Evolutionary conservation across 2,329 filamentous ascomycete genomes (phyloP), one percentile per base, ranked within the genome.

Genomic region (Sphaerulina musiva): DNA sequence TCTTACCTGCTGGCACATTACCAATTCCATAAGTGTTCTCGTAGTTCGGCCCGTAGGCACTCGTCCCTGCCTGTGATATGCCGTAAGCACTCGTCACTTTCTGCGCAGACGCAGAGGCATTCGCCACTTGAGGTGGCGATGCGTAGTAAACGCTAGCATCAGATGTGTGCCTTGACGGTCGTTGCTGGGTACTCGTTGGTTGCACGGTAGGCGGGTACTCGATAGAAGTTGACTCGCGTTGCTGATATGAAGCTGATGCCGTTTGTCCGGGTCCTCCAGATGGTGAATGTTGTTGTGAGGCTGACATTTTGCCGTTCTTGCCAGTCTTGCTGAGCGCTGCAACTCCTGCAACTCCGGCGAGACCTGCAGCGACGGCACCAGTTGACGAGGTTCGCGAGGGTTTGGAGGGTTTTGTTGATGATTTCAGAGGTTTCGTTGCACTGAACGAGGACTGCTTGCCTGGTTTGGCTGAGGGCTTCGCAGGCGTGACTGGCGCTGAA

Each of bases 291-390:
- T 45, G 48, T 20, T 55, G 48, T 48, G 59, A 56, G 14, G 51
- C 54, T n/a, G 60, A 60, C 14, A 51, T 56, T 26, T 34, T 46
- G 11, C 44, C 42, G 41, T 38, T 51, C 48, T 43, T 49, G 39
- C 48, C 48, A 29, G 39, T 48, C 26, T 38, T 59, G 57, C 46
- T 51, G 40, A 57, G 34, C 60, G 64, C 73, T 65, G 69, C 76
- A 59, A 58, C 74, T 62, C 72, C 71, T 14, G 74, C 72, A 46
- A 74, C 73, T 12, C 70, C 71, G 50, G 62, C 68, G 55, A 55
- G 39, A 23, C 64, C 72, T 55, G 67, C 54, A 41, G 72, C 72
- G 55, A 63, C 69, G 58, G 62, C 71, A 56, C 53, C 48, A n/a
- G 66, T 48, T 41, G 72, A 67, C 55, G 67, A 67, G 55, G 68